These are phyloP conservation scores for Zymoseptoria brevis DNA, from an alignment of 2,329 filamentous ascomycete genomes.

Conservation along the genomic window DNA sequence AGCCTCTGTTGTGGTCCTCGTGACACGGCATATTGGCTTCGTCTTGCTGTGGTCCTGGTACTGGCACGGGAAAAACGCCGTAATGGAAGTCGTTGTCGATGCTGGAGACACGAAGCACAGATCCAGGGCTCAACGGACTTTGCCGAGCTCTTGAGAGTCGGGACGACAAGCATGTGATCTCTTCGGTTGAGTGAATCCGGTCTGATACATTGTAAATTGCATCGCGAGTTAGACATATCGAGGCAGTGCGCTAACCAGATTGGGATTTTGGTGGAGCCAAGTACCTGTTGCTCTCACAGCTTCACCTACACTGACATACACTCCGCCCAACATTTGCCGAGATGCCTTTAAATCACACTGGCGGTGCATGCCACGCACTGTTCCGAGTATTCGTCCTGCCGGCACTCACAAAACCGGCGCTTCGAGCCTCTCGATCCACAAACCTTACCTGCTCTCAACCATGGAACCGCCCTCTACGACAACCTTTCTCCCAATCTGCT, in stretches of 20 bases:
- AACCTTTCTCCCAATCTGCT: conserved; percentile 21
- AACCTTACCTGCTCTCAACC: conserved; percentile 11
- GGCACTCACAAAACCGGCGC: conserved; percentile 9
- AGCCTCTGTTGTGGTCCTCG: neutral
- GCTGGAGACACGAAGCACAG: conserved; percentile 17
- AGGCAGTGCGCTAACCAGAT: neutral
- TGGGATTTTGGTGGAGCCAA: neutral
- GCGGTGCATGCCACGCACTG: conserved; percentile 29
- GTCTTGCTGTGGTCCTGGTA: neutral
- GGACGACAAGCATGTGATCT: neutral
- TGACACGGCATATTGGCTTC: neutral
- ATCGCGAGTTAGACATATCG: neutral
- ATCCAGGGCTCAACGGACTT: conserved; percentile 8
- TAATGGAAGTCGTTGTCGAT: conserved; percentile 1
- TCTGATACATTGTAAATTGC: too few relatives aligned
- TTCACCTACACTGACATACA: neutral
- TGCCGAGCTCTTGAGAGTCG: neutral
- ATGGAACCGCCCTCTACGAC: conserved; percentile 5
- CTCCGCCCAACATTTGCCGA: neutral
- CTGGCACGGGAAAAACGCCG: conserved; percentile 2
- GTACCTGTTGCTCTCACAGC: neutral
- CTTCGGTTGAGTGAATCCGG: neutral
- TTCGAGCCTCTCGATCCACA: conserved; percentile 17
- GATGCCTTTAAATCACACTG: neutral
- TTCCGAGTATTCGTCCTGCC: conserved; percentile 39